Evolutionary conservation across 2,329 filamentous ascomycete genomes (phyloP).

Genomic region (Sclerotinia minor): DNA sequence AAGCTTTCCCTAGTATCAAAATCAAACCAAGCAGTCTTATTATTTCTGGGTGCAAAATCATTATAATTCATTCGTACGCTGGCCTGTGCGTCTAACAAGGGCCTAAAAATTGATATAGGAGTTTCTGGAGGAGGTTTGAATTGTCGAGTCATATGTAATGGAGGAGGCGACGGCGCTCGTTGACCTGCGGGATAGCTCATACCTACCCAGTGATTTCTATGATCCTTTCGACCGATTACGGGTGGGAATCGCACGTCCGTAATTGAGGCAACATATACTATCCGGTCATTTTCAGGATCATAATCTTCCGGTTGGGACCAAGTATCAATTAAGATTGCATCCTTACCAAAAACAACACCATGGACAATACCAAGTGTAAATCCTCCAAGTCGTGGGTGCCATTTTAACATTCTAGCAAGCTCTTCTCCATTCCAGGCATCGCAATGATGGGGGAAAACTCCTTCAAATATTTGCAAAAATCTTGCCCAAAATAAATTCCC

Average conservation of each 20-base stretch:
- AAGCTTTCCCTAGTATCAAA: neutral
- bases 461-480: neutral
- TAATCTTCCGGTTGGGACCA: slow-evolving; percentile 2
- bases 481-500: neutral
- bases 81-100: neutral
- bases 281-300: neutral
- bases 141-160: neutral
- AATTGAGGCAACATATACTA: neutral
- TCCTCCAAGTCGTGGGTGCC: neutral
- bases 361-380: neutral
- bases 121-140: neutral
- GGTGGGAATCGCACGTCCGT: neutral
- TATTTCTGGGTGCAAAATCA: too few species aligned
- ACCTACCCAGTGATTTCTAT: neutral
- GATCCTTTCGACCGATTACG: neutral
- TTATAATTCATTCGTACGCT: neutral
- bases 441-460: neutral
- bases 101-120: neutral
- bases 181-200: neutral
- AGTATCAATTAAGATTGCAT: neutral
- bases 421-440: neutral
- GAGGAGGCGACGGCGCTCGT: neutral
- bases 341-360: neutral
- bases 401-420: neutral
- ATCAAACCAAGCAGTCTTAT: neutral